These are phyloP conservation scores for Lasiodiplodia sp. DNA, from an alignment of 2,329 filamentous ascomycete species.

Conservation along the genomic window DNA sequence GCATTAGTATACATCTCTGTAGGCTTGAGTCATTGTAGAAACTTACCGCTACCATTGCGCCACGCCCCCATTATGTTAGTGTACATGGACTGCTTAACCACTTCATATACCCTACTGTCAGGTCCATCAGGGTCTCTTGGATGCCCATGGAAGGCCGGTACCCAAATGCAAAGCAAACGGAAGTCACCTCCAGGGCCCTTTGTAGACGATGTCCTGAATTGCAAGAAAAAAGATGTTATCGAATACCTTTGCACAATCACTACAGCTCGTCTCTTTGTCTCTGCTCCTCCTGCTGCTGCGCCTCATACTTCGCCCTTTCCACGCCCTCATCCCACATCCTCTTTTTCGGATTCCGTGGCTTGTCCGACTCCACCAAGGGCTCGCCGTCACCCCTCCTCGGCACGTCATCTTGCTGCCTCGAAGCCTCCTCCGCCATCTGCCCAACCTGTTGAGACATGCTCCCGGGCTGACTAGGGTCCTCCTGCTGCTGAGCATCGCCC, in stretches of 20 bases:
- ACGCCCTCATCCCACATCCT: slow-evolving; percentile 64
- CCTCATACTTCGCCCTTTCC: slow-evolving; percentile 42
- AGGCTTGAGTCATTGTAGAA: background rate
- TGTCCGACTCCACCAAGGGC: slow-evolving; percentile 51
- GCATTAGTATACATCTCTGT: background rate
- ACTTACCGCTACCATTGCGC: slow-evolving; percentile 25
- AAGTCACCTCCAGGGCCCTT: background rate
- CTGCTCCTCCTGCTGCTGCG: slow-evolving; percentile 34
- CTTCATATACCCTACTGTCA: background rate
- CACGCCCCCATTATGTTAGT: slow-evolving; percentile 10
- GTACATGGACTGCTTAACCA: background rate
- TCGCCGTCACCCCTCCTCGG: slow-evolving; percentile 54
- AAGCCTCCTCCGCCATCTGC: slow-evolving; percentile 50
- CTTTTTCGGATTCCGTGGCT: slow-evolving; percentile 65
- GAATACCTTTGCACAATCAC: background rate
- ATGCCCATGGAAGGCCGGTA: background rate
- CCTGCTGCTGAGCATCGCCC: slow-evolving; percentile 34
- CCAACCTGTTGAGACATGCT: slow-evolving; percentile 52
- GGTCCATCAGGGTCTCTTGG: background rate
- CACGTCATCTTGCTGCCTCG: slow-evolving; percentile 36
- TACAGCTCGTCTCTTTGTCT: slow-evolving; percentile 41
- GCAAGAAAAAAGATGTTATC: background rate
- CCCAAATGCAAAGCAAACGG: background rate
- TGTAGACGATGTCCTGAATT: background rate
- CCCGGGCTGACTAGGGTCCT: slow-evolving; percentile 45